Evolutionary conservation across 768 basidiomycete species (phyloP).

Genomic region (Leccinum olivaceopallidum): DNA sequence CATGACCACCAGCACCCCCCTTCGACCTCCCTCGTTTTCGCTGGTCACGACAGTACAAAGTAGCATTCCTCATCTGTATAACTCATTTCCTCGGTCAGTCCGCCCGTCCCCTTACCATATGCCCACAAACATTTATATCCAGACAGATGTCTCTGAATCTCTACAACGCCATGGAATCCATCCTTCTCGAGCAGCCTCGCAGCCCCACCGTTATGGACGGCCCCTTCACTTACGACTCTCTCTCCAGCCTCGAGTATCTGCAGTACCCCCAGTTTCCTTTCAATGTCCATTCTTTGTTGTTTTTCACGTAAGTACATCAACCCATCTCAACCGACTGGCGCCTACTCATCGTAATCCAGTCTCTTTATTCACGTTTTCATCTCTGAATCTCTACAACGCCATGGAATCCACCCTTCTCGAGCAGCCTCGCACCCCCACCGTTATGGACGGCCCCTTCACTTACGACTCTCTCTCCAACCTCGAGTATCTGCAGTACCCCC

Average conservation of each 20-base stretch:
- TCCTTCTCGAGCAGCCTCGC: constrained; percentile 51
- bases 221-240: constrained; percentile 46
- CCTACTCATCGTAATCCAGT: constrained; percentile 19
- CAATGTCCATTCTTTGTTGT: neutral
- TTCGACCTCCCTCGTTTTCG: no score
- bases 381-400: constrained; percentile 36
- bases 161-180: constrained; percentile 44
- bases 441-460: constrained; percentile 48
- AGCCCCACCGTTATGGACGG: constrained; percentile 52
- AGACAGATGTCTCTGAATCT: constrained; percentile 36
- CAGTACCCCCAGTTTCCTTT: constrained; percentile 23
- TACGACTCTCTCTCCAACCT: constrained; percentile 48
- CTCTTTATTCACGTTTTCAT: constrained; percentile 35
- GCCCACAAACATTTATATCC: no score
- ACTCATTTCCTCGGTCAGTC: no score
- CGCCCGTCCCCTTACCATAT: no score
- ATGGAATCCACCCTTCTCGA: constrained; percentile 55
- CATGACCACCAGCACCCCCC: no score
- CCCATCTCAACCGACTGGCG: no score
- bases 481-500: no score
- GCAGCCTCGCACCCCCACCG: constrained; percentile 50
- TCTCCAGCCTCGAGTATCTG: constrained; percentile 34
- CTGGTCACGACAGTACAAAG: neutral
- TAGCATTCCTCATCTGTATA: no score
- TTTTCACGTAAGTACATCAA: no score